Conservation (phyloP, 78 protist genomes). For the Dictyostelium firmibasis region DNA sequence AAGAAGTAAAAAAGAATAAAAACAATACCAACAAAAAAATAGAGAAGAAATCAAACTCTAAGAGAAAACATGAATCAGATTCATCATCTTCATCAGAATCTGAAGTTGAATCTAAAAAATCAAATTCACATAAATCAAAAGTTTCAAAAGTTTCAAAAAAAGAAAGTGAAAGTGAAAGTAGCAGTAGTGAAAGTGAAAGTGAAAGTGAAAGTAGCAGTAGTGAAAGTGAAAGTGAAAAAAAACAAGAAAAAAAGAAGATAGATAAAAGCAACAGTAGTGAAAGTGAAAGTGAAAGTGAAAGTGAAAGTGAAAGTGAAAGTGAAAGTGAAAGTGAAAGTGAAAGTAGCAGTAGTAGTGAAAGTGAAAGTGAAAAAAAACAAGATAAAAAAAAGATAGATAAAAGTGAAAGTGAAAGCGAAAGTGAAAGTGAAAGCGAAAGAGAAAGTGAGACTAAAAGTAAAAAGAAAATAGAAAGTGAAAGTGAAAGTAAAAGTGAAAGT, state of each 20-base stretch:
- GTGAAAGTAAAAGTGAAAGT: neutral
- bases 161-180: neutral
- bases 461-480: neutral
- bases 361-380: neutral
- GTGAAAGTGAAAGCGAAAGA: neutral
- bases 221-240: constrained; percentile 14
- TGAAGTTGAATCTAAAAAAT: neutral
- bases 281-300: too few species aligned
- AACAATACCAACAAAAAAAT: neutral
- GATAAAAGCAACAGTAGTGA: neutral
- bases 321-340: neutral
- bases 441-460: neutral
- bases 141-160: neutral
- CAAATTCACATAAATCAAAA: neutral
- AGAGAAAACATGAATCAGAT: neutral
- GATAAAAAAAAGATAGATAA: neutral
- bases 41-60: neutral
- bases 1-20: neutral
- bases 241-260: too few species aligned
- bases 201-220: neutral
- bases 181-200: neutral
- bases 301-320: neutral
- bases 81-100: neutral
- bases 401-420: neutral
- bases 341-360: neutral